Percentiles rank a stretch among this genome's conserved stretches.
Evolutionary conservation across 2,329 filamentous ascomycete genomes (phyloP).

Genomic region (Geosmithia putterillii): DNA sequence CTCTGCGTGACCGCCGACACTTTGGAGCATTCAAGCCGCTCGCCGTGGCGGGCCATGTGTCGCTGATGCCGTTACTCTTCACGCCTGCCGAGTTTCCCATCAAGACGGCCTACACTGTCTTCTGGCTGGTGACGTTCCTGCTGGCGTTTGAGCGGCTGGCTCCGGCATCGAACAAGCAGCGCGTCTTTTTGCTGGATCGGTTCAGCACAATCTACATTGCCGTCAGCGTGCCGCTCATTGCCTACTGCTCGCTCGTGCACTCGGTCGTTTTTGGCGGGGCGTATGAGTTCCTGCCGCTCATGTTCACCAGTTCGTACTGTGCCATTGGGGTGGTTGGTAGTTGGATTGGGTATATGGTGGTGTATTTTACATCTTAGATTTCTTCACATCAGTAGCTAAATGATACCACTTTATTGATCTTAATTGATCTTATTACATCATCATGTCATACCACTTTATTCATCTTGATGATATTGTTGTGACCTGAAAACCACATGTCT

Average conservation of each 20-base stretch:
- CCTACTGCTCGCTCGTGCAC: conserved; percentile 81
- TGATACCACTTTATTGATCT: no score
- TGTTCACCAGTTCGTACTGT: conserved; percentile 94
- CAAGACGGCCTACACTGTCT: conserved; percentile 84
- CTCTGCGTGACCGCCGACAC: conserved; percentile 79
- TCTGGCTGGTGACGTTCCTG: conserved; percentile 82
- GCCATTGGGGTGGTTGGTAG: conserved; percentile 92
- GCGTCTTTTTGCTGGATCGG: conserved; percentile 83
- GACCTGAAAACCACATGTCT: no score
- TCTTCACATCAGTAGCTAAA: no score
- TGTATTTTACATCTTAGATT: conserved; percentile 74
- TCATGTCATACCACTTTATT: no score
- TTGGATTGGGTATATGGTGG: conserved; percentile 88
- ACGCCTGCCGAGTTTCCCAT: conserved; percentile 86
- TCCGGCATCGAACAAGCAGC: conserved; percentile 65
- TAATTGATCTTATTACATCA: no score
- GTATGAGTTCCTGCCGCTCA: conserved; percentile 85
- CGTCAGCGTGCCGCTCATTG: conserved; percentile 75
- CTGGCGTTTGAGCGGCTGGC: conserved; percentile 78
- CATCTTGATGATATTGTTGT: no score
- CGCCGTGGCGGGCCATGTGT: conserved; percentile 88
- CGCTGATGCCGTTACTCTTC: conserved; percentile 86
- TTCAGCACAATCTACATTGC: conserved; percentile 85
- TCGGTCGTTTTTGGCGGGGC: conserved; percentile 68
- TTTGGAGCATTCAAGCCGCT: conserved; percentile 85